Evolutionary conservation across 768 basidiomycete genomes (phyloP), one percentile per base, ranked within the genome.

Genomic region (Lanmaoa pseudosensibilis): DNA sequence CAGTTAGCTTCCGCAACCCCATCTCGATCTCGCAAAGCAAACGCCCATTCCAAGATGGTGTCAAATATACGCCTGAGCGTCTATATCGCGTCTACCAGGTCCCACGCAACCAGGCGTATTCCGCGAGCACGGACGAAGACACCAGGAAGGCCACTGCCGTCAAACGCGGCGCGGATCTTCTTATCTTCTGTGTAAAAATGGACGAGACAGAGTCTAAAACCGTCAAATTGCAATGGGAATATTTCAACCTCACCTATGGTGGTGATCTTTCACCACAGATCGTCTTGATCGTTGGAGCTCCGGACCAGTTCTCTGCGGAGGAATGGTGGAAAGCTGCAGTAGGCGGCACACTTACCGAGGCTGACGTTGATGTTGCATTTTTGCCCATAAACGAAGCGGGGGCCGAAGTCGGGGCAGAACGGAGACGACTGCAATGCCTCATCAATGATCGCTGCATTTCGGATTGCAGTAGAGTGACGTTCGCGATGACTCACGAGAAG

Each of bases 221-320:
- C 27, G 27, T 60, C 57, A 70, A 52, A 55, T 51, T 25, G 2
- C 67, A 66, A 54, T 70, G 69, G 68, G 64, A 69, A 30, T 52
- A 66, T 43, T 69, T 69, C 55, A 56, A 61, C 46, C 19, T 54
- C 36, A 62, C 69, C 2, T 69, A 70, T 9, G 57, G 69, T 36
- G 68, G 68, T 10, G 62, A 69, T 25, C 60, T 69, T 34, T 61
- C 68, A 21, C 66, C 68, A 11, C 64, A 53, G 33, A 64, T 69
- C 41, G 52, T 70, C 21, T 48, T 69, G 32, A 56, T 69, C 16
- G 30, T 58, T 19, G 68, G 68, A 38, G 69, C 62, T 11, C 8
- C 19, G 9, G 37, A 53, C 38, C 58, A 58, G 38, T 0, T 2
- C 4, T 51, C 46, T 41, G 69, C 69, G 23, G 50, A 69, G n/a